Percentiles rank a stretch among this genome's conserved stretches.
These are phyloP conservation scores for Fusarium anguioides DNA, from an alignment of 2,329 filamentous ascomycete genomes.

Conservation along the genomic window DNA sequence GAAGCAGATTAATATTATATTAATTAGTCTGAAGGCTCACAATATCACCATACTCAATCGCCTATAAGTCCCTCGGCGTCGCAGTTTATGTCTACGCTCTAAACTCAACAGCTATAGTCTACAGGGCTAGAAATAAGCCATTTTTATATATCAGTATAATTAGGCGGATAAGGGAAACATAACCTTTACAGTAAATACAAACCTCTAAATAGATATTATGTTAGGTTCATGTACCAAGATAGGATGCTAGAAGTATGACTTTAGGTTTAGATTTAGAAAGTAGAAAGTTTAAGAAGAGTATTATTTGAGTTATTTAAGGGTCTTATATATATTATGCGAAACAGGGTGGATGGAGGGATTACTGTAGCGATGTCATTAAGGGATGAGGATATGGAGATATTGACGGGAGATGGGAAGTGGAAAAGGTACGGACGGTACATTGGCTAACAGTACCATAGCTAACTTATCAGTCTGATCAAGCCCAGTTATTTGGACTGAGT, in stretches of 20 bases:
- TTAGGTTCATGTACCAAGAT: constrained; percentile 66
- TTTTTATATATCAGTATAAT: constrained; percentile 54
- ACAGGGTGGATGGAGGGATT: constrained; percentile 55
- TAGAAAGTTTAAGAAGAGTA: constrained; percentile 61
- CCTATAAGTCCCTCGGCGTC: constrained; percentile 47
- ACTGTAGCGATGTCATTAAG: constrained; percentile 57
- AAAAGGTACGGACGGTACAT: constrained; percentile 23
- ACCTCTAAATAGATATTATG: constrained; percentile 58
- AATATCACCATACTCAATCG: too few species aligned
- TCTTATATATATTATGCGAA: constrained; percentile 63
- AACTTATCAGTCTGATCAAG: too few species aligned
- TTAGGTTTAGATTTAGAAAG: constrained; percentile 58
- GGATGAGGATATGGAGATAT: constrained; percentile 58
- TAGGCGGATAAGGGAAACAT: constrained; percentile 53
- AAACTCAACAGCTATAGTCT: constrained; percentile 53
- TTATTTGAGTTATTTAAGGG: constrained; percentile 58
- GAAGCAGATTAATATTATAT: too few species aligned
- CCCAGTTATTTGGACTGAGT: too few species aligned
- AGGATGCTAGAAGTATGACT: constrained; percentile 58
- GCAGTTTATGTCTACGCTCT: constrained; percentile 54
- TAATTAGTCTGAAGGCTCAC: too few species aligned
- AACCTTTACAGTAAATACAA: constrained; percentile 51
- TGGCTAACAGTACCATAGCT: too few species aligned
- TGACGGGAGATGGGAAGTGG: constrained; percentile 58
- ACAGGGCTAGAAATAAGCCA: constrained; percentile 50